These are phyloP conservation scores for Grammothele lineata DNA, from an alignment of 768 basidiomycete species.

Conservation along the genomic window DNA sequence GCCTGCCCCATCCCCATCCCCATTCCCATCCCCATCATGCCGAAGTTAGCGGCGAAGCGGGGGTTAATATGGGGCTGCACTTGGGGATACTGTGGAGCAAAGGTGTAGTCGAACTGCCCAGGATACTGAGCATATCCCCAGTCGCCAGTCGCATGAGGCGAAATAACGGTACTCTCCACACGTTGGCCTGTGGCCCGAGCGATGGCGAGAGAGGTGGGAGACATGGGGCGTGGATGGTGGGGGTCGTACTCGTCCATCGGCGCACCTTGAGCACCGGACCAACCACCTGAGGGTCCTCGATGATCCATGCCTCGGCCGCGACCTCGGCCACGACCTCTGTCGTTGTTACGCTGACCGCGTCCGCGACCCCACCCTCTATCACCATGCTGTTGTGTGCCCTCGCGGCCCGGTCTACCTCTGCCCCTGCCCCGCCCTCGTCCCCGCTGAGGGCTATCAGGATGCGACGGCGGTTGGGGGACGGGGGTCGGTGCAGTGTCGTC, in stretches of 20 bases:
- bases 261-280: slow-evolving; percentile 23
- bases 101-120: slow-evolving; percentile 15
- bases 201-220: slow-evolving; percentile 44
- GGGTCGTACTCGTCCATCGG: slow-evolving; percentile 29
- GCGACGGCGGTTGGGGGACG: background rate
- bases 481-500: background rate
- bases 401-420: background rate
- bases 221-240: slow-evolving; percentile 28
- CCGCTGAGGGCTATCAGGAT: background rate
- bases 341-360: slow-evolving; percentile 15
- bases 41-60: slow-evolving; percentile 66
- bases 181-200: slow-evolving; percentile 43
- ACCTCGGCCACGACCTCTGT: slow-evolving; percentile 23
- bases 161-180: slow-evolving; percentile 21
- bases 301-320: slow-evolving; percentile 26
- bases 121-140: slow-evolving; percentile 20
- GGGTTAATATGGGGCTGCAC: slow-evolving; percentile 87
- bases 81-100: slow-evolving; percentile 23
- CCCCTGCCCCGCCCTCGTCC: slow-evolving; percentile 2
- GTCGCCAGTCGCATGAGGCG: slow-evolving; percentile 5
- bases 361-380: slow-evolving; percentile 8
- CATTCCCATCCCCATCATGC: slow-evolving; percentile 53
- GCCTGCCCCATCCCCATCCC: slow-evolving; percentile 35
- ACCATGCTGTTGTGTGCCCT: too few species aligned
- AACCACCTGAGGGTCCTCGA: slow-evolving; percentile 16